phyloP scores from a whole-genome alignment of 2,329 filamentous ascomycete species.

The Fusarium penzigii region DNA sequence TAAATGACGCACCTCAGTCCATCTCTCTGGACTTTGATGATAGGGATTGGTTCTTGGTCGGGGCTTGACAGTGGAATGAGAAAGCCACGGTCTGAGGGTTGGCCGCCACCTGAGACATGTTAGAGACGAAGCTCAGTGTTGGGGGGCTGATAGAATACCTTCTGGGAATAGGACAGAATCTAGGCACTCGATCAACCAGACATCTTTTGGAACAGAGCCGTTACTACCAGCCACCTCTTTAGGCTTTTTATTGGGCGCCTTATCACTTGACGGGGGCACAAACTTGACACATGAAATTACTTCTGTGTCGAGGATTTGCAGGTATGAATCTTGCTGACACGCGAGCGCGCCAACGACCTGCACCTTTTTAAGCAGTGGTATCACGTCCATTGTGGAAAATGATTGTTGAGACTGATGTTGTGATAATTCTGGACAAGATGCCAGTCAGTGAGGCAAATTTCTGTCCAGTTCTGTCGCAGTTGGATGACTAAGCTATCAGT shows the following conservation, averaged over 20 bases:
- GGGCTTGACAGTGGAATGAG: constrained; percentile 13
- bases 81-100: constrained; percentile 33
- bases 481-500: no score
- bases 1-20: constrained; percentile 29
- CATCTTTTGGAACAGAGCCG: constrained; percentile 8
- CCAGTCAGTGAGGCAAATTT: no score
- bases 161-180: constrained; percentile 35
- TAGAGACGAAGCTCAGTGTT: neutral
- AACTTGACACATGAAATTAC: constrained; percentile 32
- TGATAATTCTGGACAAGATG: neutral
- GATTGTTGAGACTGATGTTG: neutral
- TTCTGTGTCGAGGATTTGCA: constrained; percentile 23
- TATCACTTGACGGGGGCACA: constrained; percentile 11
- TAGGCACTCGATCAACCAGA: constrained; percentile 33
- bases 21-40: constrained; percentile 29
- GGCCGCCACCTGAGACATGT: constrained; percentile 27
- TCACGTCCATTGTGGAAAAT: neutral
- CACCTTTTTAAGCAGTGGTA: neutral
- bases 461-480: no score
- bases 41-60: constrained; percentile 13
- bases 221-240: constrained; percentile 12
- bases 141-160: constrained; percentile 9
- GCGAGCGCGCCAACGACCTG: constrained; percentile 29
- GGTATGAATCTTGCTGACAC: constrained; percentile 32
- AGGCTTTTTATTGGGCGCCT: constrained; percentile 22